Conservation (phyloP, 345 rosid species). For the Brassica rapa region DNA sequence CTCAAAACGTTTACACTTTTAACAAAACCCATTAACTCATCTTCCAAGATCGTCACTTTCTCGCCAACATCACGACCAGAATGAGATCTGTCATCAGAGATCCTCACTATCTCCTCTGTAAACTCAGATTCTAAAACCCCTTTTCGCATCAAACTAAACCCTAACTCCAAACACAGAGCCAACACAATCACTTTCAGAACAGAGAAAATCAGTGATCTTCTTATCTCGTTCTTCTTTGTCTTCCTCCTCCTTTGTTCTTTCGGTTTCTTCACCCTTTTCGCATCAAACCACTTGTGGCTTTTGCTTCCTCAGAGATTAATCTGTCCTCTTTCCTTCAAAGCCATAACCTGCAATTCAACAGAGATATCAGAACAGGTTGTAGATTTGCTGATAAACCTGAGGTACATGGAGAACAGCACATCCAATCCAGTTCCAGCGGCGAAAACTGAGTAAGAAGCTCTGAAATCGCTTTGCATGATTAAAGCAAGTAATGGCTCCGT, state of each 20-base stretch:
- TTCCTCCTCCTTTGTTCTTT: not conserved
- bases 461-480: not conserved
- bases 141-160: slow-evolving; percentile 42
- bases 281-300: not conserved
- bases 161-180: slow-evolving; percentile 48
- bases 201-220: not conserved
- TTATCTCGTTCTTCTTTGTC: not conserved
- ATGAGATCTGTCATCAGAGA: slow-evolving; percentile 50
- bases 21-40: not conserved
- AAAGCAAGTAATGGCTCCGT: slow-evolving; percentile 29
- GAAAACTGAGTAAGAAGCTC: not conserved
- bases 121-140: not conserved
- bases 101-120: slow-evolving; percentile 50
- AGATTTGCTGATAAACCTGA: not conserved
- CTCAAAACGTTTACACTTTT: slow-evolving; percentile 35
- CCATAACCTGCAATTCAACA: not conserved
- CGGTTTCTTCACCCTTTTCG: too few species aligned
- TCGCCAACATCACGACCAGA: not conserved
- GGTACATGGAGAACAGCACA: not conserved
- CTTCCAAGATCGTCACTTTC: not conserved
- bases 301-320: slow-evolving; percentile 7
- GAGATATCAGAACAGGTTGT: not conserved
- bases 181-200: slow-evolving; percentile 39
- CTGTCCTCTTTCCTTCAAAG: slow-evolving; percentile 19
- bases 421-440: not conserved